A percentile compares a stretch with the other conserved stretches of the same genome.
Evolutionary conservation across 148 eudicot genomes (phyloP).

Genomic region (Cornus kousa): DNA sequence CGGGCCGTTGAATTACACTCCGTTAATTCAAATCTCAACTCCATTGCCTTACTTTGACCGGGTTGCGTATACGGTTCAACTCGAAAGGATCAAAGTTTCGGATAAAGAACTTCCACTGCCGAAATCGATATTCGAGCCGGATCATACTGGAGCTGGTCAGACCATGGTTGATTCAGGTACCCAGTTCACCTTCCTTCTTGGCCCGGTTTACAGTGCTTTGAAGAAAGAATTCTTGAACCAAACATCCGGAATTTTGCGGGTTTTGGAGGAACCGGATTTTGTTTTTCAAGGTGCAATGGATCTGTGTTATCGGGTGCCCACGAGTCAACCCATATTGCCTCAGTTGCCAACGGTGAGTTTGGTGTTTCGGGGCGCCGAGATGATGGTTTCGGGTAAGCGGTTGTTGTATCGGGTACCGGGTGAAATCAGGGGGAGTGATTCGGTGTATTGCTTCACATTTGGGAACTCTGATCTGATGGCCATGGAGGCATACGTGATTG

Average conservation of each 20-base stretch:
- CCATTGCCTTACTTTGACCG: constrained; percentile 67
- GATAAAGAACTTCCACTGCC: constrained; percentile 37
- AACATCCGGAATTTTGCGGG: constrained; percentile 25
- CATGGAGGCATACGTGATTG: constrained; percentile 42
- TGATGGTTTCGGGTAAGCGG: constrained; percentile 34
- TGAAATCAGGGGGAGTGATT: constrained; percentile 27
- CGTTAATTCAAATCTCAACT: constrained; percentile 47
- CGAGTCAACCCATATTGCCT: constrained; percentile 21
- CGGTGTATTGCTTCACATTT: constrained; percentile 43
- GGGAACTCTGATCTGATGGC: constrained; percentile 46
- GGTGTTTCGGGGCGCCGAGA: constrained; percentile 40
- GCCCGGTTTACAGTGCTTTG: constrained; percentile 54
- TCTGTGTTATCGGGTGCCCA: constrained; percentile 33
- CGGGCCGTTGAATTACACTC: constrained; percentile 50
- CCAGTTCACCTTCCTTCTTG: constrained; percentile 69
- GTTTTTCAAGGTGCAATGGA: constrained; percentile 45
- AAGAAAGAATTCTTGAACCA: constrained; percentile 46
- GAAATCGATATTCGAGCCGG: constrained; percentile 61
- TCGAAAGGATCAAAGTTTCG: constrained; percentile 67
- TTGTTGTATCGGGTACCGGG: constrained; percentile 40
- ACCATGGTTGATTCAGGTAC: constrained; percentile 60
- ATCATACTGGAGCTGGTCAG: constrained; percentile 81
- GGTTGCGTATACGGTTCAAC: constrained; percentile 66
- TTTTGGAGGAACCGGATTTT: constrained; percentile 34
- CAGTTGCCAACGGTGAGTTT: constrained; percentile 35